These are phyloP conservation scores for Cladophialophora exuberans DNA, from an alignment of 2,329 filamentous ascomycete genomes.

Conservation along the genomic window DNA sequence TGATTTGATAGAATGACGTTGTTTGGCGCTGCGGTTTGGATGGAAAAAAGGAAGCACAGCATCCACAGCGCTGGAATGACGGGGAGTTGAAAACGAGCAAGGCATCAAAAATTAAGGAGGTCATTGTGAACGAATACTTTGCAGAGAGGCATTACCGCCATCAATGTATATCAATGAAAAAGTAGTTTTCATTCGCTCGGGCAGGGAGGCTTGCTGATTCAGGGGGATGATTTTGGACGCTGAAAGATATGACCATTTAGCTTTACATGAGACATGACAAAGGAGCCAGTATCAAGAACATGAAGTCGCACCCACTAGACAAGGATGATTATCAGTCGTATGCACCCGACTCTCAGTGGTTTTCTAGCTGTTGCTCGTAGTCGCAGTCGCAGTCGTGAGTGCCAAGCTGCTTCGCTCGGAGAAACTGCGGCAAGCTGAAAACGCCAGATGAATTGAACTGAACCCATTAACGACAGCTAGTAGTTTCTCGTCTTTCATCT, in stretches of 20 bases:
- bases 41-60: not conserved
- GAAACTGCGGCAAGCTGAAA: not conserved
- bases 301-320: too few species aligned
- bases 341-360: too few species aligned
- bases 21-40: slow-evolving; percentile 1
- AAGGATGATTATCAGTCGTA: too few species aligned
- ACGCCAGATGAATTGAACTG: not conserved
- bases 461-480: too few species aligned
- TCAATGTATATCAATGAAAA: slow-evolving; percentile 10
- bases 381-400: too few species aligned
- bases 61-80: slow-evolving; percentile 1
- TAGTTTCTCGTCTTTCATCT: too few species aligned
- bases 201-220: too few species aligned
- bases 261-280: too few species aligned
- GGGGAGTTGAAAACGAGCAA: not conserved
- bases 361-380: too few species aligned
- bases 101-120: slow-evolving; percentile 5
- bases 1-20: slow-evolving; percentile 27
- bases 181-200: slow-evolving; percentile 14
- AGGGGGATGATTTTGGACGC: too few species aligned
- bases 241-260: too few species aligned
- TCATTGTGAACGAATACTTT: not conserved
- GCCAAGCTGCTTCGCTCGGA: not conserved
- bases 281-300: too few species aligned
- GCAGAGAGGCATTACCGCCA: not conserved